Conservation (phyloP, 208 protist species). For the Leishmania amazonensis region DNA sequence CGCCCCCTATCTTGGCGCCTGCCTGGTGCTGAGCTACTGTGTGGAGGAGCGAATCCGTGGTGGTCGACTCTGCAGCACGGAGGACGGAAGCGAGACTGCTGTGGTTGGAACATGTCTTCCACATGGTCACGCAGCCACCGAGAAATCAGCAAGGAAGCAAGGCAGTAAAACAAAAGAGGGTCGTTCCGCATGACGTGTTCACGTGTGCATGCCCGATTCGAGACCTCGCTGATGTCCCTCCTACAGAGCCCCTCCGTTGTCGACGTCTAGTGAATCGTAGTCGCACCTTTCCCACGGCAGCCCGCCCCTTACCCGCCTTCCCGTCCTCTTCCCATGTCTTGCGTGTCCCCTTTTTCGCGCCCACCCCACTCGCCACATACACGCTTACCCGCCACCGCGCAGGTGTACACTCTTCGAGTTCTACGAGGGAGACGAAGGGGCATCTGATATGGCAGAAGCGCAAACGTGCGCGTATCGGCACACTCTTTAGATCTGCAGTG, state of each 20-base stretch:
- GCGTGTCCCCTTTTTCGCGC: neutral
- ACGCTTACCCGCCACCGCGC: neutral
- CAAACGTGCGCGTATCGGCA: neutral
- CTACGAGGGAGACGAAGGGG: neutral
- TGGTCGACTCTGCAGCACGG: neutral
- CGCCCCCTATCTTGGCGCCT: neutral
- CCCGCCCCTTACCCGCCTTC: neutral
- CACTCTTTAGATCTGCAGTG: neutral
- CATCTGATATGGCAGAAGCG: neutral
- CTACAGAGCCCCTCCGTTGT: neutral
- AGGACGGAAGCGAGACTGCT: neutral
- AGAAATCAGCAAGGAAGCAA: neutral
- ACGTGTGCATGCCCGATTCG: neutral
- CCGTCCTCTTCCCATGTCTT: neutral
- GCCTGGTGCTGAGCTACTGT: neutral
- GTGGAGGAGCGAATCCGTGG: neutral
- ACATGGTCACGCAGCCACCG: neutral
- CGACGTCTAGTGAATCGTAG: neutral
- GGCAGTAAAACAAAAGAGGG: neutral
- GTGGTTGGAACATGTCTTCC: neutral
- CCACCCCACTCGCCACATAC: neutral
- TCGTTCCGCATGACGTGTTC: neutral
- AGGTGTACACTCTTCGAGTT: neutral
- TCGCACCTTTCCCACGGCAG: neutral
- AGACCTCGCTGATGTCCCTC: neutral